Base-by-base conservation (phyloP, 352 stramenopile genomes). In the Globisporangium cylindrosporum region DNA sequence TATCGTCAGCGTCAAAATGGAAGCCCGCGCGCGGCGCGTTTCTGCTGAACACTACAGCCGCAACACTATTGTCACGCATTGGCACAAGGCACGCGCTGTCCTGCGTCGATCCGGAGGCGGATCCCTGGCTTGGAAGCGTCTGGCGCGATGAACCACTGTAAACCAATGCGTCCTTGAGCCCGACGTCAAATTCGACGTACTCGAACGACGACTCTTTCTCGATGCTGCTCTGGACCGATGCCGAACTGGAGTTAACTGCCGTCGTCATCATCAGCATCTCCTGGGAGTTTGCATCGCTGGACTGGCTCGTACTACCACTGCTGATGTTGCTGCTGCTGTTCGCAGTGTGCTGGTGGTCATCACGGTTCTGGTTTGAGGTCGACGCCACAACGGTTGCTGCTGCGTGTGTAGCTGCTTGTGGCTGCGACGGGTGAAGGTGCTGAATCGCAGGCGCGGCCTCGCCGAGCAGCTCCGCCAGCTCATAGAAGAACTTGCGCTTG, bases 401-500 rank as follows among this genome's bases (percentile, higher is more conserved):
- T 20, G 38, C 38, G 20, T 49, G 24, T 22, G 51, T 18, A 10
- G 51, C 20, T 18, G 38, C 29, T 22, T 74, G 79, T 62, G 87
- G 84, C 5, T 72, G 73, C 18, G 32, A 38, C 32, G 75, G 70
- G 12, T 70, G 48, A 25, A 89, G 65, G 14, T 70, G 71, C 25
- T 70, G 72, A 20, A 88, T 76, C 20, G 63, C 51, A 0, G 73
- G 80, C 9, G 68, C 59, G 2, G 75, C 69, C 61, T 93, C 80
- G 22, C 72, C 56, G 25, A 93, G 70, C 18, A 93, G 64, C 36
- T 78, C 68, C 0, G 81, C 81, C 20, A 91, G 73, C 18, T 82
- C 85, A 12, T 71, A 72, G 64, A 93, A 95, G 72, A 92, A 93
- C 71, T 92, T 92, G 70, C 84, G 80, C 73, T 95, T 92, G 49